Conservation (phyloP, 2,329 filamentous ascomycete species). For the Plectosphaerella cucumerina region DNA sequence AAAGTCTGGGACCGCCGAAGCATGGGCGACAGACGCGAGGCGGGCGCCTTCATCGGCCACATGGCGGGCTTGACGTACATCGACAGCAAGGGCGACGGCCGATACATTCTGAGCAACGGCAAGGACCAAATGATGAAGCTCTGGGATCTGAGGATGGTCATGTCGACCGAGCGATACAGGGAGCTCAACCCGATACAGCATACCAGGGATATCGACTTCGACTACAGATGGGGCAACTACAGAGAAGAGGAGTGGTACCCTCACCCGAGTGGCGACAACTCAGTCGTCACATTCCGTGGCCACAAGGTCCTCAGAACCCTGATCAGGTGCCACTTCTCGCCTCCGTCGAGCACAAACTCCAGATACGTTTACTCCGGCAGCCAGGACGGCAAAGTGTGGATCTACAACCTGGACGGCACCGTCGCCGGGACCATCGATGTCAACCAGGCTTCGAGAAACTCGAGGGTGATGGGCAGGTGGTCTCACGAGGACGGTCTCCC, state of each 20-base stretch:
- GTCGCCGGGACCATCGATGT: constrained; percentile 76
- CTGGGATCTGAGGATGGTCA: constrained; percentile 91
- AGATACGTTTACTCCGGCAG: constrained; percentile 92
- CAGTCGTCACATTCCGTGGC: constrained; percentile 87
- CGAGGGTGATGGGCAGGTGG: constrained; percentile 49
- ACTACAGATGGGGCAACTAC: constrained; percentile 69
- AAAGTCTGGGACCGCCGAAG: constrained; percentile 96
- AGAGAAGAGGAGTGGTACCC: constrained; percentile 62
- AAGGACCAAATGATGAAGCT: constrained; percentile 98
- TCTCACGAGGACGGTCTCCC: constrained; percentile 54
- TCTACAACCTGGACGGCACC: constrained; percentile 93
- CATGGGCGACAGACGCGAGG: constrained; percentile 76
- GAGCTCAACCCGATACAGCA: constrained; percentile 51
- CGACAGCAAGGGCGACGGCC: constrained; percentile 65
- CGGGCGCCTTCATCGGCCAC: constrained; percentile 63
- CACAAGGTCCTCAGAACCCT: constrained; percentile 86
- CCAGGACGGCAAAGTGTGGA: constrained; percentile 81
- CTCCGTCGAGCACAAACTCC: constrained; percentile 78
- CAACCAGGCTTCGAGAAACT: constrained; percentile 60
- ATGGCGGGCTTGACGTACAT: constrained; percentile 65
- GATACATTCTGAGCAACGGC: constrained; percentile 87
- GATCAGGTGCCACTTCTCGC: constrained; percentile 93
- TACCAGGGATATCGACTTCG: constrained; percentile 56
- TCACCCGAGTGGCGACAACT: constrained; percentile 76
- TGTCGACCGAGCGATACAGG: constrained; percentile 63